These are phyloP conservation scores for Gastroboletus turbinatus DNA, from an alignment of 1,284 basidiomycete species.

Conservation along the genomic window DNA sequence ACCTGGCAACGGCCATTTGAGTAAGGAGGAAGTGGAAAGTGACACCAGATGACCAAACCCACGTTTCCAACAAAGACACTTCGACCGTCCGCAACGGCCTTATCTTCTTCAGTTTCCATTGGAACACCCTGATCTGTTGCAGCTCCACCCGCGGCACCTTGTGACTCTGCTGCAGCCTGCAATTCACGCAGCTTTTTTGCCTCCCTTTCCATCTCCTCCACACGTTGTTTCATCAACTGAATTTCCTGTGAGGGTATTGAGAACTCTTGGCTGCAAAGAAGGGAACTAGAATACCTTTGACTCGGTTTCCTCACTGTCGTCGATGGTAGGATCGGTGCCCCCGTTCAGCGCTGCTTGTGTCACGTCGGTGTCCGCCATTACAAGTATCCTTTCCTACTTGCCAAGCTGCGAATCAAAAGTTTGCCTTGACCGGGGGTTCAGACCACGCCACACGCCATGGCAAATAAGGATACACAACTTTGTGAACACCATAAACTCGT, in stretches of 20 bases:
- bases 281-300: conserved; percentile 44
- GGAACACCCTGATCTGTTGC: conserved; percentile 43
- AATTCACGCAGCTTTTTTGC: conserved; percentile 88
- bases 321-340: conserved; percentile 41
- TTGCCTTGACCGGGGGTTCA: conserved; percentile 16
- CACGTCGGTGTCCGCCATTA: conserved; percentile 38
- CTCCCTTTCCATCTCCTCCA: conserved; percentile 91
- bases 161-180: conserved; percentile 83
- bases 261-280: conserved; percentile 1
- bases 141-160: conserved; percentile 40
- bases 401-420: conserved; percentile 22
- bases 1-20: conserved; percentile 57
- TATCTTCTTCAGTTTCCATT: conserved; percentile 78
- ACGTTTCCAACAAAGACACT: conserved; percentile 98
- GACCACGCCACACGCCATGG: conserved; percentile 17
- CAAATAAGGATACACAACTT: conserved; percentile 33
- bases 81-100: conserved; percentile 76
- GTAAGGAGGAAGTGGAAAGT: conserved; percentile 8
- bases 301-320: conserved; percentile 60
- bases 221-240: conserved; percentile 87
- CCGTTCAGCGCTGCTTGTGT: conserved; percentile 37
- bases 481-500: not conserved
- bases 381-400: conserved; percentile 12
- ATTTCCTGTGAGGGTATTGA: conserved; percentile 56
- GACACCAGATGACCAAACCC: conserved; percentile 37